A percentile compares a stretch with the other conserved stretches of the same genome.
phyloP scores from a whole-genome alignment of 2,329 filamentous ascomycete species.

The Pyrenophora tritici-repentis region DNA sequence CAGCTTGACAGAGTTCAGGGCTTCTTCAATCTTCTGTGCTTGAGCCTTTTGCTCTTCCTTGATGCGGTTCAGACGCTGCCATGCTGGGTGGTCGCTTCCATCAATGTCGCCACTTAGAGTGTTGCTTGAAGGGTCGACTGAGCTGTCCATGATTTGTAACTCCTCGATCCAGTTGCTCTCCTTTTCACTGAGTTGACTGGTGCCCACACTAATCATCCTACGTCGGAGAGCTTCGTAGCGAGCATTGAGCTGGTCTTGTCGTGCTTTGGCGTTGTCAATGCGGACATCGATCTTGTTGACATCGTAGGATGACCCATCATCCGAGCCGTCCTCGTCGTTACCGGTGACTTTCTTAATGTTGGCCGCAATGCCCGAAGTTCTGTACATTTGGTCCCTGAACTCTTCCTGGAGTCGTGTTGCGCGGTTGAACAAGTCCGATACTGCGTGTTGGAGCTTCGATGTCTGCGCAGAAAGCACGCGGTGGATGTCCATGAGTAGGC shows the following conservation, averaged over 20 bases:
- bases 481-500: conserved; percentile 74
- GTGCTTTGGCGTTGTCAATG: conserved; percentile 59
- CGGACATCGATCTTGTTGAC: conserved; percentile 65
- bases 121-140: conserved; percentile 38
- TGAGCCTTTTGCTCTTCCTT: conserved; percentile 60
- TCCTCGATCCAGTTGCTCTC: conserved; percentile 66
- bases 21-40: conserved; percentile 31
- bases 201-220: conserved; percentile 54
- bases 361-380: conserved; percentile 67
- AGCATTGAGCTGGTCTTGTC: conserved; percentile 62
- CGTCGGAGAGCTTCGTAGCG: conserved; percentile 65
- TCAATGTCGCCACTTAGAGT: conserved; percentile 41
- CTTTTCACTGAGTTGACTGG: conserved; percentile 65
- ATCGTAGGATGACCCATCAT: conserved; percentile 55
- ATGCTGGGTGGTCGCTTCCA: conserved; percentile 44
- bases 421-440: conserved; percentile 73
- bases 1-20: conserved; percentile 18
- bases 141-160: conserved; percentile 52
- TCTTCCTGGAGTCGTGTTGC: conserved; percentile 72
- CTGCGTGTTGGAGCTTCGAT: conserved; percentile 68
- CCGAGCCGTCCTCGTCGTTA: conserved; percentile 53
- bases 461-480: conserved; percentile 73
- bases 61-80: conserved; percentile 63
- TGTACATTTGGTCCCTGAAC: conserved; percentile 68
- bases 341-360: conserved; percentile 70